Evolutionary conservation across 345 rosid genomes (phyloP).

Genomic region (Syzygium aqueum): DNA sequence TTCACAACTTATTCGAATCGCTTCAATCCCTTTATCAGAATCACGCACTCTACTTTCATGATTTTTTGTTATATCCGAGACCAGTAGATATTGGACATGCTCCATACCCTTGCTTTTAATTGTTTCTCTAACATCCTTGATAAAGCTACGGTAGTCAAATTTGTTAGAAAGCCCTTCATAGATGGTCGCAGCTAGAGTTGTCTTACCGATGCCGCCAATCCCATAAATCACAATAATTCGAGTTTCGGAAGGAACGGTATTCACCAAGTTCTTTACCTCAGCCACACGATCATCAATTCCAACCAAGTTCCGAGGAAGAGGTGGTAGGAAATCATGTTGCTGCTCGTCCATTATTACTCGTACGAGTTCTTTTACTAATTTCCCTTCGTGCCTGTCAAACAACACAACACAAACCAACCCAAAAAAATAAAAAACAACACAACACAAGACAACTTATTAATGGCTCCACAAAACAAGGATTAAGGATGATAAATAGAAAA

Average conservation of each 20-base stretch:
- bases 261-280: neutral
- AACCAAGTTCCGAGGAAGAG: neutral
- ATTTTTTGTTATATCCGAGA: no score
- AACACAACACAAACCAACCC: no score
- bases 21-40: no score
- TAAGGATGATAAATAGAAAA: neutral
- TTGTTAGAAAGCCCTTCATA: fast-evolving
- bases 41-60: fast-evolving
- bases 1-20: fast-evolving
- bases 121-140: no score
- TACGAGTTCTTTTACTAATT: neutral
- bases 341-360: fast-evolving
- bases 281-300: neutral
- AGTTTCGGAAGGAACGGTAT: neutral
- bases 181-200: neutral
- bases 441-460: neutral
- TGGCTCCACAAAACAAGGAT: neutral
- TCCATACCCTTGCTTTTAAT: no score
- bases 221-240: neutral
- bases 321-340: no score
- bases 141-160: neutral
- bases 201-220: neutral
- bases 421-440: no score
- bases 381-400: neutral
- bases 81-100: no score